Evolutionary conservation across 441 rosid species (phyloP).

Genomic region (Gossypium gossypioides): DNA sequence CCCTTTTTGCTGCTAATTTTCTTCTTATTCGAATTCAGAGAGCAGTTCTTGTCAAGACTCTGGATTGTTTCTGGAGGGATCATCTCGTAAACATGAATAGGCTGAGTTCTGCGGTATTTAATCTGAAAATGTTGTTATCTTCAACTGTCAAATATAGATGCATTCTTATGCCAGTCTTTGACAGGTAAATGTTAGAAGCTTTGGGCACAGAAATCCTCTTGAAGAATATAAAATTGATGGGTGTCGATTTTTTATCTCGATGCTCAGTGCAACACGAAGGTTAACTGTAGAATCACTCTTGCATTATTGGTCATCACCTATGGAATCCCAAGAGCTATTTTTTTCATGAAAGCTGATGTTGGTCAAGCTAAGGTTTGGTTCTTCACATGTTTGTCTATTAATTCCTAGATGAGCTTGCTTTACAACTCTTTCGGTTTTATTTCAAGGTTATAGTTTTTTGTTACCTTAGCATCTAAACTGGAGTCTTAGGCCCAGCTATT

Average conservation of each 20-base stretch:
- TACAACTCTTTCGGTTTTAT: neutral
- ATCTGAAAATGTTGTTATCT: constrained; percentile 6
- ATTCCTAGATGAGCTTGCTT: neutral
- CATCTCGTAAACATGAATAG: constrained; percentile 93
- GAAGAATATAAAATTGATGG: constrained; percentile 98
- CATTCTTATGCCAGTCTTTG: constrained; percentile 19
- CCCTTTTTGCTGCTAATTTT: constrained; percentile 2
- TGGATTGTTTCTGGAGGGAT: constrained; percentile 89
- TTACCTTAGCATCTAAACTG: neutral
- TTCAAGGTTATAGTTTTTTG: neutral
- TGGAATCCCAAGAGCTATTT: constrained; percentile 63
- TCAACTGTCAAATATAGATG: constrained; percentile 5
- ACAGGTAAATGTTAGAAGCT: constrained; percentile 89
- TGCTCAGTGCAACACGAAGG: constrained; percentile 87
- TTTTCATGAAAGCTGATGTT: constrained; percentile 12
- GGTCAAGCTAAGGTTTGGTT: neutral
- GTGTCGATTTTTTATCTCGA: constrained; percentile 85
- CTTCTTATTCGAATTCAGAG: constrained; percentile 37
- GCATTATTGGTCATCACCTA: constrained; percentile 76
- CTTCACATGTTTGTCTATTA: neutral
- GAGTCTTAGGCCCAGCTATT: neutral
- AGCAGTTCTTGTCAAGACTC: constrained; percentile 78
- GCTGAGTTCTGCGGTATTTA: constrained; percentile 75
- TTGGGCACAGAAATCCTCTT: constrained; percentile 91
- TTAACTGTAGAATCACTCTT: constrained; percentile 69